Evolutionary conservation across 2,329 filamentous ascomycete species (phyloP), one percentile per base, ranked within the genome.

Genomic region (Cladobotryum protrusum): DNA sequence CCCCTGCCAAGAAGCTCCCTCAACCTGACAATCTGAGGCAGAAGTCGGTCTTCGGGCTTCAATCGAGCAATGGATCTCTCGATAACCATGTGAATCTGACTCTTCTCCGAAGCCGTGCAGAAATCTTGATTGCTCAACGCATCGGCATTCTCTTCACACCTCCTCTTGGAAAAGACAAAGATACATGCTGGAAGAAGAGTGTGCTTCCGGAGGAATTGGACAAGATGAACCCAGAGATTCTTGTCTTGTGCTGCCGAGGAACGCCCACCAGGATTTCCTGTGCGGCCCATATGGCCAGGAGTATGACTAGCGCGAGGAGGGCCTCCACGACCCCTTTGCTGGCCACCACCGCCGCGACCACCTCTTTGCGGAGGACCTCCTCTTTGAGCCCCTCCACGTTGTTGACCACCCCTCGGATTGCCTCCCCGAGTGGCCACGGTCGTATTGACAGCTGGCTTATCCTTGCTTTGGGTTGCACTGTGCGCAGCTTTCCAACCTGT

Each of bases 111-210:
- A 1, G 91, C 89, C 5, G 87, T 96, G 64, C 87, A 95, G 63
- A 95, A 97, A 63, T 99, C 93, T 57, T 96, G 85, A 62, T 96
- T 97, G 54, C 88, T 92, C 18, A 99, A 75, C 0, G 93, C 92
- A 64, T 96, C 89, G 1, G 93, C 93, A 65, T 97, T 99, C 64
- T 97, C 90, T 67, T 99, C 93, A 61, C 93, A 97, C 47, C 93
- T 79, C 69, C 93, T 96, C 72, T 97, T 99, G 3, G 93, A 99
- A 68, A 99, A 99, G 49, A 99, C 92, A 63, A 99, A 99, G 57
- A 99, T 95, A 66, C 92, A 97, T 8, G 87, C 89, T 1, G 93
- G 93, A 3, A 99, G 79, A 4, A 99, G 76, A 44, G 82, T 89
- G 47, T 90, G 82, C 67, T 95, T 96, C 60, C 85, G 88, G 48